Conservation (phyloP, 2,329 filamentous ascomycete genomes). For the Colletotrichum tabaci region DNA sequence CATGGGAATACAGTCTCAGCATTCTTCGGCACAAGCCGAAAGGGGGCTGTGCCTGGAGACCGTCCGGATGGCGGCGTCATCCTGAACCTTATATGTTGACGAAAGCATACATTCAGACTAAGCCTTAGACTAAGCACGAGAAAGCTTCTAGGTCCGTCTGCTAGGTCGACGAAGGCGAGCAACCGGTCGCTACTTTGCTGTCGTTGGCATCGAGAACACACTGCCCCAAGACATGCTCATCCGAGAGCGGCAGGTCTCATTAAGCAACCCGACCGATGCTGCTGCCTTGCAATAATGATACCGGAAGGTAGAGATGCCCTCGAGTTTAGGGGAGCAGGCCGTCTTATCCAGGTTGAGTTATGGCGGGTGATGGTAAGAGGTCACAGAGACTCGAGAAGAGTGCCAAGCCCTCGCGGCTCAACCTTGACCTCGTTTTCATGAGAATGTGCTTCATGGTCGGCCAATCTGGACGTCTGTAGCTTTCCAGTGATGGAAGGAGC, state of each 20-base stretch:
- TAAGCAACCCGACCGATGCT: neutral
- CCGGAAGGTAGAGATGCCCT: neutral
- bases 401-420: neutral
- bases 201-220: neutral
- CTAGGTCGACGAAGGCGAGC: neutral
- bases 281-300: neutral
- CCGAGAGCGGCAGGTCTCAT: constrained; percentile 16
- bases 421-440: neutral
- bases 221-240: neutral
- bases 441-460: neutral
- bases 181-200: neutral
- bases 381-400: neutral
- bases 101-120: constrained; percentile 13
- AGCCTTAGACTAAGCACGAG: neutral
- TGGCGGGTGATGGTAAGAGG: neutral
- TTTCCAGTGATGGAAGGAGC: neutral
- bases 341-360: neutral
- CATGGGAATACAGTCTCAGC: neutral
- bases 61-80: constrained; percentile 1
- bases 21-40: constrained; percentile 27
- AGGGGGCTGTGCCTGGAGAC: constrained; percentile 22
- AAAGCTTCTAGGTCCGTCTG: neutral
- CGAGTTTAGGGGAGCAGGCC: neutral
- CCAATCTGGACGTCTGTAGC: neutral
- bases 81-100: constrained; percentile 2